Evolutionary conservation across 139 green algal species (phyloP).

Genomic region (Bryopsis sp.): DNA sequence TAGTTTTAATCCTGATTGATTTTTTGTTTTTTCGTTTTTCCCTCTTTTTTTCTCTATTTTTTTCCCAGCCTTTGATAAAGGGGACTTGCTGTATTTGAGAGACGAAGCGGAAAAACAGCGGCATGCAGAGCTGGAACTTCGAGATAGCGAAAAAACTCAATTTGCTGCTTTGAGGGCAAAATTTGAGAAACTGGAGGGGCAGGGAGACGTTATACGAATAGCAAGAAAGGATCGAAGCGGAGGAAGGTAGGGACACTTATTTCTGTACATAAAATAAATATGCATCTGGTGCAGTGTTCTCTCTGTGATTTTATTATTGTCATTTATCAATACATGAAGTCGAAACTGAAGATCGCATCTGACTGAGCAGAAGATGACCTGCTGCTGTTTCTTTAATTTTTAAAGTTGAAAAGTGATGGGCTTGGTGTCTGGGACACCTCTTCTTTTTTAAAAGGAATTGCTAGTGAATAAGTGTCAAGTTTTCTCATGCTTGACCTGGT

Average conservation of each 20-base stretch:
- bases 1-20: no score
- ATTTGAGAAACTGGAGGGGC: slow-evolving; percentile 13
- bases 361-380: background rate
- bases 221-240: background rate
- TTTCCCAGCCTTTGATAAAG: slow-evolving; percentile 46
- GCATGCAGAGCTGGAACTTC: slow-evolving; percentile 33
- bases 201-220: background rate
- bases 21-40: background rate
- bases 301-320: background rate
- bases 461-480: background rate
- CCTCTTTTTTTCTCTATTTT: no score
- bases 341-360: background rate
- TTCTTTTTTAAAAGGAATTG: no score
- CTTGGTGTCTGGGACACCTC: no score
- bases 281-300: background rate
- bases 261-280: background rate
- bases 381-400: background rate
- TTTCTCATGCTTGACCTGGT: background rate
- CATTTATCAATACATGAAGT: background rate
- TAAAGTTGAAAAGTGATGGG: no score
- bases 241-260: background rate
- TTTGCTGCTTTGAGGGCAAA: slow-evolving; percentile 19
- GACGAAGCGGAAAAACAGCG: slow-evolving; percentile 40
- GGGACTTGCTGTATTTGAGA: slow-evolving; percentile 42
- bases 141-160: slow-evolving; percentile 29